Conservation (phyloP, 2,329 filamentous ascomycete genomes). For the Fusarium tricinctum region DNA sequence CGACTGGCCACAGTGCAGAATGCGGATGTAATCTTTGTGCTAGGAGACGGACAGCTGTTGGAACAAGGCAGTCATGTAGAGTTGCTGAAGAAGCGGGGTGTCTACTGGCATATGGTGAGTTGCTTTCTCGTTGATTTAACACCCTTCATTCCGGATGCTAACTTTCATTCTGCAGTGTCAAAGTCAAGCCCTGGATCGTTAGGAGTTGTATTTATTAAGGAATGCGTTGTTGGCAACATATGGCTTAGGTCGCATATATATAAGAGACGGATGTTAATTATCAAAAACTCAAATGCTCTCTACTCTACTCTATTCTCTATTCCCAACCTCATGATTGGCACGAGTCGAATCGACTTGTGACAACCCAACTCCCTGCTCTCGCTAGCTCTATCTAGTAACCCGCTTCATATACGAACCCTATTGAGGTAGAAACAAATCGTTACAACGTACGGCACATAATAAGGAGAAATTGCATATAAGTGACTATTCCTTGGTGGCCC, state of each 20-base stretch:
- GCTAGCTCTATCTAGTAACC: slow-evolving; percentile 5
- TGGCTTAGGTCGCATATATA: background rate
- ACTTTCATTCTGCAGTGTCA: slow-evolving; percentile 63
- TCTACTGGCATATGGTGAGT: slow-evolving; percentile 72
- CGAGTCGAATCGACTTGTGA: slow-evolving; percentile 10
- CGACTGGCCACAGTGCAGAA: slow-evolving; percentile 82
- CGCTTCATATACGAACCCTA: background rate
- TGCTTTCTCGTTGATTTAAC: slow-evolving; percentile 15
- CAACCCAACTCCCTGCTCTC: slow-evolving; percentile 28
- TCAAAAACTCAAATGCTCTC: slow-evolving; percentile 11
- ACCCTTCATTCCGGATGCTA: slow-evolving; percentile 31
- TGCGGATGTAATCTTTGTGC: slow-evolving; percentile 83
- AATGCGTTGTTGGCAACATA: background rate
- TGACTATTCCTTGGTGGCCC: slow-evolving; percentile 52
- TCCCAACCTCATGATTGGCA: slow-evolving; percentile 11
- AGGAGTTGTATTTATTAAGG: slow-evolving; percentile 17
- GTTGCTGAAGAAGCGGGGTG: slow-evolving; percentile 64
- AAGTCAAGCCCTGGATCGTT: slow-evolving; percentile 70
- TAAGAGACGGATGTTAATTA: slow-evolving; percentile 4
- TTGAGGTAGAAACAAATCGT: background rate
- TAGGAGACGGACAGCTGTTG: slow-evolving; percentile 72
- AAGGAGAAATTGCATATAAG: background rate
- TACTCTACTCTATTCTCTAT: slow-evolving; percentile 32
- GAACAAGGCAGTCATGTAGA: slow-evolving; percentile 68
- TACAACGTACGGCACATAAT: background rate